These are phyloP conservation scores for Royoungia palumana DNA, from an alignment of 768 basidiomycete species.

Conservation along the genomic window DNA sequence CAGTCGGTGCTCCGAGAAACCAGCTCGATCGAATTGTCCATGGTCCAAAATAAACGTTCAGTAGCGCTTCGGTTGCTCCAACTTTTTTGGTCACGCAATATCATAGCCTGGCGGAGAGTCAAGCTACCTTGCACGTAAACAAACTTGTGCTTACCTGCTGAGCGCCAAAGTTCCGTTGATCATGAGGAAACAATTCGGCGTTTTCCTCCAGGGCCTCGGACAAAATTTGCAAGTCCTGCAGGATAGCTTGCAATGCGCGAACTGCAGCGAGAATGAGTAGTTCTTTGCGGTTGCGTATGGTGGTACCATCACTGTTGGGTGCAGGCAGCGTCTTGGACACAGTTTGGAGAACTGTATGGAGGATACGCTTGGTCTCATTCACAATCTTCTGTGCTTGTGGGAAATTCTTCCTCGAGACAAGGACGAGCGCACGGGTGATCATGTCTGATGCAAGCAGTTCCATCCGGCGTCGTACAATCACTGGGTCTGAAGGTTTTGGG, in stretches of 20 bases:
- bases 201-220: conserved; percentile 89
- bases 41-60: conserved; percentile 90
- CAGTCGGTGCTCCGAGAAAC: conserved; percentile 83
- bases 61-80: conserved; percentile 92
- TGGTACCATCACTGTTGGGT: conserved; percentile 44
- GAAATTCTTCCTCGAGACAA: conserved; percentile 89
- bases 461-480: conserved; percentile 92
- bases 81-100: conserved; percentile 90
- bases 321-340: conserved; percentile 71
- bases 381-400: conserved; percentile 88
- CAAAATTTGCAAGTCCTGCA: conserved; percentile 84
- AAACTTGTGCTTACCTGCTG: conserved; percentile 70
- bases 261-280: conserved; percentile 68
- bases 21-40: conserved; percentile 86
- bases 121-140: background rate
- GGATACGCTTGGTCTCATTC: conserved; percentile 86
- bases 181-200: conserved; percentile 87
- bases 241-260: conserved; percentile 76
- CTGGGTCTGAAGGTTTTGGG: conserved; percentile 66
- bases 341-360: conserved; percentile 86
- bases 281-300: conserved; percentile 74
- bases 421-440: conserved; percentile 90
- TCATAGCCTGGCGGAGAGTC: conserved; percentile 69
- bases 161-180: conserved; percentile 93
- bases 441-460: conserved; percentile 96